Evolutionary conservation across 306 rosid species (phyloP).

Genomic region (Erythrophleum fordii): DNA sequence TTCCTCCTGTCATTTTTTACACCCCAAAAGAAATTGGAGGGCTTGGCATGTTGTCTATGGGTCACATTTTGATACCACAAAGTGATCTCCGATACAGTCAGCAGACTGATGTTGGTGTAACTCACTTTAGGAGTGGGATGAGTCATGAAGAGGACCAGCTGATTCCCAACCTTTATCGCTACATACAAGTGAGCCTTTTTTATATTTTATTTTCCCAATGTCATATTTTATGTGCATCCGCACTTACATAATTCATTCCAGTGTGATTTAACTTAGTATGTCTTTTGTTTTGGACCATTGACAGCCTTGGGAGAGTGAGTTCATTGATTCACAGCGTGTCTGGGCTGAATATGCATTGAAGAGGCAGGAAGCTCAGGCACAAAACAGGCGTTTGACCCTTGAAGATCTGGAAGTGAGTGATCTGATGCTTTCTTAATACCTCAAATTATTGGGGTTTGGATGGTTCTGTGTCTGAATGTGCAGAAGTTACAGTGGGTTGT

Average conservation of each 20-base stretch:
- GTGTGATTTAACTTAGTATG: not conserved
- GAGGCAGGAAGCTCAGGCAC: constrained; percentile 99
- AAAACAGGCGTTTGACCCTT: constrained; percentile 94
- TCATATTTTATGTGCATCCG: not conserved
- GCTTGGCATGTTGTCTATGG: constrained; percentile 99
- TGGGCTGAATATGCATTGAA: constrained; percentile 99
- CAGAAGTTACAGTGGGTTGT: too few relatives aligned
- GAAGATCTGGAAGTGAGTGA: constrained; percentile 94
- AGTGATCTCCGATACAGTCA: constrained; percentile 98
- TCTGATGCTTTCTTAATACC: constrained; percentile 19
- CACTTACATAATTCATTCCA: not conserved
- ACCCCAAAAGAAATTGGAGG: constrained; percentile 99
- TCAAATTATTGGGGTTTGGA: not conserved
- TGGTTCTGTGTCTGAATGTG: constrained; percentile 30
- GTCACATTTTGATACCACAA: constrained; percentile 98
- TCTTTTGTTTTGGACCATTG: constrained; percentile 23
- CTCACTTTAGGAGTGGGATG: constrained; percentile 99
- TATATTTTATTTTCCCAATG: not conserved
- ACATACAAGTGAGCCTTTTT: constrained; percentile 67
- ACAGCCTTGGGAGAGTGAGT: constrained; percentile 96
- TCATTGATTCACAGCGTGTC: constrained; percentile 96
- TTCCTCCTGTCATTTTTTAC: constrained; percentile 98
- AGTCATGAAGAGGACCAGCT: constrained; percentile 98
- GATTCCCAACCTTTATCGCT: constrained; percentile 97
- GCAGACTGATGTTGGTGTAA: constrained; percentile 99